A percentile compares a stretch with the other conserved stretches of the same genome.
phyloP scores from a whole-genome alignment of 345 rosid species.

The Odontarrhena argentea region DNA sequence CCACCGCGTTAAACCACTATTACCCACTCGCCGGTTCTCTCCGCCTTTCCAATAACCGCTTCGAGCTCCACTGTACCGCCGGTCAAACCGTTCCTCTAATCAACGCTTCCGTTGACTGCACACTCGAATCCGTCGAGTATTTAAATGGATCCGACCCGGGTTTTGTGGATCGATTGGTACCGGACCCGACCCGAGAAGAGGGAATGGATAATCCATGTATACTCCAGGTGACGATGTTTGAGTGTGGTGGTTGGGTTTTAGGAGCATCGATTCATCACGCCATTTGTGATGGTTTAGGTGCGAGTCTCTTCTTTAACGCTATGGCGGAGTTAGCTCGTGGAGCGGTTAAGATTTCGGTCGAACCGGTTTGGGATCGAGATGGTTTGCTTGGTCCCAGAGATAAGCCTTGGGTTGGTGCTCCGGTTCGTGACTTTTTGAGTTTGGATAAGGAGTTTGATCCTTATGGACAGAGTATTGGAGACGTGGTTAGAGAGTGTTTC shows the following conservation, averaged over 20 bases:
- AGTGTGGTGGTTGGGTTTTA: conserved; percentile 72
- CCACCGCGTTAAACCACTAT: conserved; percentile 62
- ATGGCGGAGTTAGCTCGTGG: conserved; percentile 80
- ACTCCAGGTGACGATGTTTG: conserved; percentile 71
- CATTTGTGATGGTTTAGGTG: conserved; percentile 79
- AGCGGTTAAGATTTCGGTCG: conserved; percentile 42
- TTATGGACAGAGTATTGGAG: conserved; percentile 45
- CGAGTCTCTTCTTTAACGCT: conserved; percentile 70
- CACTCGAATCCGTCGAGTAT: conserved; percentile 54
- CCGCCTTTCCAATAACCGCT: conserved; percentile 44
- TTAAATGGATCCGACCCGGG: conserved; percentile 61
- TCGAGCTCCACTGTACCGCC: conserved; percentile 46
- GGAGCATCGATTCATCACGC: conserved; percentile 76
- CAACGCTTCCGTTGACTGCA: conserved; percentile 57
- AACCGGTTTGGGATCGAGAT: conserved; percentile 72
- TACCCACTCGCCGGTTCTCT: conserved; percentile 69
- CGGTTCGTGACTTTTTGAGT: conserved; percentile 53
- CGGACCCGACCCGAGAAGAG: conserved; percentile 57
- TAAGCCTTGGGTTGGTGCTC: conserved; percentile 58
- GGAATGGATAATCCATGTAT: conserved; percentile 59
- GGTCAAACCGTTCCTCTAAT: conserved; percentile 64
- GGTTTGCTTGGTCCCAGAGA: conserved; percentile 65
- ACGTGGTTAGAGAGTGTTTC: conserved; percentile 55
- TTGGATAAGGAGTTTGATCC: conserved; percentile 52
- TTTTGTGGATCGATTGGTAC: conserved; percentile 59